Conservation (phyloP, 2,329 filamentous ascomycete species). For the Alternaria sp. region DNA sequence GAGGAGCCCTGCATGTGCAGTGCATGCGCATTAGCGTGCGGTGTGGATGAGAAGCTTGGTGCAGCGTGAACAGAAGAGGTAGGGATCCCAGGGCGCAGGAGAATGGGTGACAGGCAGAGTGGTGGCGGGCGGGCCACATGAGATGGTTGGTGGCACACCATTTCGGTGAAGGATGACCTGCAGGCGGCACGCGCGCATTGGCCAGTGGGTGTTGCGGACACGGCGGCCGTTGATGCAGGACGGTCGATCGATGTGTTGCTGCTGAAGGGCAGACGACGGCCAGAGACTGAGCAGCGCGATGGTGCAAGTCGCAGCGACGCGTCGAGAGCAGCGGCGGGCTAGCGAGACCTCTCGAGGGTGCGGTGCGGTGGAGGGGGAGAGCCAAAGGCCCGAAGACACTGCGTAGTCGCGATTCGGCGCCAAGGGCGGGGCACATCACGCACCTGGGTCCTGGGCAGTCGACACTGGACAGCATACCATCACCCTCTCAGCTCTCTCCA, state of each 20-base stretch:
- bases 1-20: slow-evolving; percentile 32
- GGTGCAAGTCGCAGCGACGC: slow-evolving; percentile 25
- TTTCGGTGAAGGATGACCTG: slow-evolving; percentile 41
- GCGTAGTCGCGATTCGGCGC: slow-evolving; percentile 16
- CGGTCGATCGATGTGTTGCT: slow-evolving; percentile 40
- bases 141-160: slow-evolving; percentile 33
- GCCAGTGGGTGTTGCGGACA: slow-evolving; percentile 39
- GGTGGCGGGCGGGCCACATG: slow-evolving; percentile 40
- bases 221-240: slow-evolving; percentile 44
- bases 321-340: slow-evolving; percentile 12
- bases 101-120: slow-evolving; percentile 45
- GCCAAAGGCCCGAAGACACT: slow-evolving; percentile 24
- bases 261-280: slow-evolving; percentile 24
- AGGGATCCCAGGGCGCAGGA: slow-evolving; percentile 42
- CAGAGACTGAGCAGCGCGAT: slow-evolving; percentile 27
- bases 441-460: too few species aligned
- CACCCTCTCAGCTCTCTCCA: slow-evolving; percentile 20
- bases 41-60: slow-evolving; percentile 50
- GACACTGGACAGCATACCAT: slow-evolving; percentile 24
- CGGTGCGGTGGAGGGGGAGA: not conserved
- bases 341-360: not conserved
- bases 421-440: slow-evolving; percentile 32
- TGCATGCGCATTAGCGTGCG: slow-evolving; percentile 46
- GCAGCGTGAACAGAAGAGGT: slow-evolving; percentile 40
- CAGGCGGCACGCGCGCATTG: slow-evolving; percentile 38